These are phyloP conservation scores for Cyclostephanos tholiformis DNA, from an alignment of 108 stramenopile species.

Conservation along the genomic window DNA sequence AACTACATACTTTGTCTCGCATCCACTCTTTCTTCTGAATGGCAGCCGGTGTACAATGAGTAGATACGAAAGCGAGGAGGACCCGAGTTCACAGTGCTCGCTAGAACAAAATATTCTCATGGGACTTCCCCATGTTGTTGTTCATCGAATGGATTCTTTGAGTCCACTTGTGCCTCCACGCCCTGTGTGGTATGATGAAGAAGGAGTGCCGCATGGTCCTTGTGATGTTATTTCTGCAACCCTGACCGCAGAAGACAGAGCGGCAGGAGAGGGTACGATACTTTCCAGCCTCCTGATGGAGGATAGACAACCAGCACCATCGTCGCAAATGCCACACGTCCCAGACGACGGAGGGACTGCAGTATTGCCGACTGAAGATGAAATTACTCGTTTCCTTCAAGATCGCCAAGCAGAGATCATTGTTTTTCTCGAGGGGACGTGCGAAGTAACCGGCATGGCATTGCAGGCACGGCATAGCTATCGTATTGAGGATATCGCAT, in stretches of 20 bases:
- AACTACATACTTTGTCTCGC: constrained; percentile 46
- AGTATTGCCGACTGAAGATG: constrained; percentile 46
- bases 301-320: constrained; percentile 22
- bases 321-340: background rate
- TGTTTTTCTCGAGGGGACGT: constrained; percentile 94
- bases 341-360: constrained; percentile 17
- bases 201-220: constrained; percentile 47
- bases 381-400: constrained; percentile 65
- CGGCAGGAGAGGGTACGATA: constrained; percentile 4
- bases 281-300: constrained; percentile 19
- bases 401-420: constrained; percentile 94
- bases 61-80: background rate
- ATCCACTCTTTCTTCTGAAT: constrained; percentile 39
- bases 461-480: constrained; percentile 95
- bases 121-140: constrained; percentile 92
- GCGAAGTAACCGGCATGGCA: constrained; percentile 85
- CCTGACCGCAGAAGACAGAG: constrained; percentile 1
- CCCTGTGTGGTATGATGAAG: constrained; percentile 74
- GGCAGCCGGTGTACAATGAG: constrained; percentile 14
- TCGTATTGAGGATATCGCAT: constrained; percentile 76
- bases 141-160: constrained; percentile 86
- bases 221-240: background rate
- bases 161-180: constrained; percentile 82
- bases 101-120: constrained; percentile 82
- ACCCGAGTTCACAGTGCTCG: constrained; percentile 38